A percentile compares a stretch with the other conserved stretches of the same genome.
Evolutionary conservation across 257 asterid species (phyloP).

Genomic region (Ballota nigra): DNA sequence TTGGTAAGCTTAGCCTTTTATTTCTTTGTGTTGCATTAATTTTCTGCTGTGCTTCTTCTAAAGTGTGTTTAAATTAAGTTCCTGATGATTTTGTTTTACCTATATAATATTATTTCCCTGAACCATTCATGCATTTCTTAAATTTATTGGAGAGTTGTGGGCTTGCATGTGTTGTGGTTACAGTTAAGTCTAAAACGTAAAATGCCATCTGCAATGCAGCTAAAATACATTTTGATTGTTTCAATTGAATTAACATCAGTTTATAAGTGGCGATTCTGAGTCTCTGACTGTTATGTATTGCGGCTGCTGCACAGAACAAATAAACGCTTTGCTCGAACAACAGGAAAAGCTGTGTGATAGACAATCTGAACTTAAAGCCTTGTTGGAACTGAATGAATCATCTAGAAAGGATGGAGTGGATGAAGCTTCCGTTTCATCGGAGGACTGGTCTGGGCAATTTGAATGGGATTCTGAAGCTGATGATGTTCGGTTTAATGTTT

Average conservation of each 20-base stretch:
- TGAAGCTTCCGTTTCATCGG: slow-evolving; percentile 55
- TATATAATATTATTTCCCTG: not conserved
- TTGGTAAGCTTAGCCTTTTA: not conserved
- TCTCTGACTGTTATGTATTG: not conserved
- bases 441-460: slow-evolving; percentile 74
- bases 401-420: slow-evolving; percentile 45
- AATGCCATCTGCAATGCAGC: not conserved
- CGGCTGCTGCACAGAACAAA: slow-evolving; percentile 57
- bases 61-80: not conserved
- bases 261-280: slow-evolving; percentile 10
- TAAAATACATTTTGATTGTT: not conserved
- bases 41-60: not conserved
- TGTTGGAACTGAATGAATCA: slow-evolving; percentile 60
- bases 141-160: not conserved
- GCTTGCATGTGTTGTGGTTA: not conserved
- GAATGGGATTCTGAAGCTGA: slow-evolving; percentile 86
- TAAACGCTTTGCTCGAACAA: slow-evolving; percentile 63
- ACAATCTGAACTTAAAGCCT: slow-evolving; percentile 73
- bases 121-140: not conserved
- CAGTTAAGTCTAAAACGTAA: not conserved
- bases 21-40: not conserved
- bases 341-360: slow-evolving; percentile 72
- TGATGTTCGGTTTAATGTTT: slow-evolving; percentile 80
- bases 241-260: not conserved
- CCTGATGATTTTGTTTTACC: not conserved